A percentile compares a stretch with the other conserved stretches of the same genome.
phyloP scores from a whole-genome alignment of 2,329 filamentous ascomycete species.

The Teratosphaeria epicoccoides region DNA sequence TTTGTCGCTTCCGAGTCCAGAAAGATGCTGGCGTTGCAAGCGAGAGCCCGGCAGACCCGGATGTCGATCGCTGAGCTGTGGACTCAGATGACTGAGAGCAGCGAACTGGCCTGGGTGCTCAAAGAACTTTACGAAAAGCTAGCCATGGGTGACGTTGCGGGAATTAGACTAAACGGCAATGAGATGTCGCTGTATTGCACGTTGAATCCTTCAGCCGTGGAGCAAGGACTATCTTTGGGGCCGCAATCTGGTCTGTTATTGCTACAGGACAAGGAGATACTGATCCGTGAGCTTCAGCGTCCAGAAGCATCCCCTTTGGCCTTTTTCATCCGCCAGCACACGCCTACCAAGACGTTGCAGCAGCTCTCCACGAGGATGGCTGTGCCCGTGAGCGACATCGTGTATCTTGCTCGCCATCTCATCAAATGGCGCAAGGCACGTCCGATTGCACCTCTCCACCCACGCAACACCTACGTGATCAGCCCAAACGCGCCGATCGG shows the following conservation, averaged over 20 bases:
- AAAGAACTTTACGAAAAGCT: conserved; percentile 19
- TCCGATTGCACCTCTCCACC: conserved; percentile 80
- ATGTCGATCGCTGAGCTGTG: conserved; percentile 29
- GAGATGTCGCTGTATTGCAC: conserved; percentile 47
- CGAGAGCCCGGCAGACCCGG: conserved; percentile 58
- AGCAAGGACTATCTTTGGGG: conserved; percentile 5
- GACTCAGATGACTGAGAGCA: conserved; percentile 16
- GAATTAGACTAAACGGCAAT: conserved; percentile 55
- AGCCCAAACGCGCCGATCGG: conserved; percentile 78
- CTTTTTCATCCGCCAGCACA: conserved; percentile 53
- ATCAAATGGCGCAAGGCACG: conserved; percentile 93
- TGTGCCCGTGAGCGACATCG: conserved; percentile 69
- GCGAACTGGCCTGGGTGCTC: conserved; percentile 24
- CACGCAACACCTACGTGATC: conserved; percentile 80
- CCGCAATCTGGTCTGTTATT: conserved; percentile 81
- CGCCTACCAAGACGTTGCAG: conserved; percentile 55
- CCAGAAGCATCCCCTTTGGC: conserved; percentile 67
- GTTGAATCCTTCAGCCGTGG: neutral
- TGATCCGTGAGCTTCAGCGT: conserved; percentile 58
- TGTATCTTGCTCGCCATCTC: conserved; percentile 81
- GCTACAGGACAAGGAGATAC: conserved; percentile 69
- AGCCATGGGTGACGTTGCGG: conserved; percentile 10
- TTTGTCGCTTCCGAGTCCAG: conserved; percentile 91
- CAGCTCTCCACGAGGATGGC: conserved; percentile 62
- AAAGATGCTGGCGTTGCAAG: conserved; percentile 67